phyloP scores from a whole-genome alignment of 1,284 basidiomycete species.

The Lentinus polychrous region DNA sequence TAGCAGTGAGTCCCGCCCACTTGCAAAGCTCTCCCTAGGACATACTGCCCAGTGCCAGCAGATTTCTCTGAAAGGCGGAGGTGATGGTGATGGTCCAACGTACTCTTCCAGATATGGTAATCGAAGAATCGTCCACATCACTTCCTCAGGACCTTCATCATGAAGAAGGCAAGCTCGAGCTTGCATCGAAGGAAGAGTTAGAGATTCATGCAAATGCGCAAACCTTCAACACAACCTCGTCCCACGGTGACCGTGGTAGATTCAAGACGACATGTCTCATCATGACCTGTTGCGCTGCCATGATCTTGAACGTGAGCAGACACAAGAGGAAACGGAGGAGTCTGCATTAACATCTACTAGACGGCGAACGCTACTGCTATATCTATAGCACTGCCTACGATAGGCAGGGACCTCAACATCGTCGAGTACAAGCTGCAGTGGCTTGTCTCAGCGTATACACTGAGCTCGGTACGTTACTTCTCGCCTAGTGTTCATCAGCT shows the following conservation, averaged over 20 bases:
- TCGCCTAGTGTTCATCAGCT: not conserved
- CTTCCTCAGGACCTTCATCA: no score
- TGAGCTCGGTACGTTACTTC: constrained; percentile 31
- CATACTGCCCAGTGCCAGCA: no score
- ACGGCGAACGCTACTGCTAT: constrained; percentile 28
- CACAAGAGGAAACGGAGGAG: not conserved
- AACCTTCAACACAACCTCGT: not conserved
- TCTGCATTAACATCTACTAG: constrained; percentile 14
- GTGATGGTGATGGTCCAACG: no score
- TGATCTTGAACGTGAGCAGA: constrained; percentile 2
- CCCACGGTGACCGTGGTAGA: not conserved
- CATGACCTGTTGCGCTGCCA: constrained; percentile 2
- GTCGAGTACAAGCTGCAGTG: constrained; percentile 44
- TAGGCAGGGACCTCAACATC: constrained; percentile 41
- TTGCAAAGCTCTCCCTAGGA: no score
- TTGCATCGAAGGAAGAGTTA: no score
- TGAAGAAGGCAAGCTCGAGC: no score
- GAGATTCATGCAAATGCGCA: no score
- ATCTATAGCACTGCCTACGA: constrained; percentile 47
- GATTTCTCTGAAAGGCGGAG: no score
- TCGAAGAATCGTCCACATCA: no score
- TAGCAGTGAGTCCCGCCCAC: no score
- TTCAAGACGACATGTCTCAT: not conserved
- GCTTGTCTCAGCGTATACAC: constrained; percentile 50
- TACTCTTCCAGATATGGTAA: no score